Base-by-base conservation (phyloP, 2,329 filamentous ascomycete species). In the Thermoascus crustaceus region DNA sequence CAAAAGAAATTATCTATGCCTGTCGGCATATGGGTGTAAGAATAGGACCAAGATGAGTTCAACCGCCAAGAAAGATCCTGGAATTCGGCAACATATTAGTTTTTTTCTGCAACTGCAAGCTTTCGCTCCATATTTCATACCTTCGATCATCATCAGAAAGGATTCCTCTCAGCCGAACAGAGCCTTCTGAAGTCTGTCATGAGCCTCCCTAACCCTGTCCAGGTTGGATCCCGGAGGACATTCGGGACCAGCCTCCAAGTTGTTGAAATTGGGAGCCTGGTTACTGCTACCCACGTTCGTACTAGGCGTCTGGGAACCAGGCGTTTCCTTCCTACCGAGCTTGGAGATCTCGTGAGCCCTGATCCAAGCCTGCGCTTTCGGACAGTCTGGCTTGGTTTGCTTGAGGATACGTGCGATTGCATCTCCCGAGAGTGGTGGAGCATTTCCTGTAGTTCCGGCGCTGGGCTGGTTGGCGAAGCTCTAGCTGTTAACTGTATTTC, bases 311-410 rank as follows among this genome's bases (percentile, higher is more conserved):
- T 23, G 13, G 9, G n/a, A 9, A 38, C 31, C 8, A 10, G 35
- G 10, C 32, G 35, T 24, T 37, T 39, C 30, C 8, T 38, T 11
- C n/a, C 11, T 18, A 18, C 14, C 16, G 19, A 34, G 13, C 9
- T 22, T 44, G 21, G 18, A 39, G 26, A 35, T 17, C 25, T 39
- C 39, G 13, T 50, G 42, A 3, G 43, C 44, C 11, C 34, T 40
- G 10, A 52, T 25, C 48, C 45, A 51, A 5, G 40, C 37, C 31
- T 47, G 41, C 2, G 50, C 41, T 16, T 42, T 42, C 19, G 25
- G 34, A 25, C 45, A 50, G 8, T 44, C 19, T 0, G 45, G 45
- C 24, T 47, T 44, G 23, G 39, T 36, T 11, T 38, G 19, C 14
- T 27, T 32, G 17, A 52, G 44, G 26, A 53, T 43, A 7, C 32